Evolutionary conservation across 345 rosid genomes (phyloP).

Genomic region (Noccaea bulbosa): DNA sequence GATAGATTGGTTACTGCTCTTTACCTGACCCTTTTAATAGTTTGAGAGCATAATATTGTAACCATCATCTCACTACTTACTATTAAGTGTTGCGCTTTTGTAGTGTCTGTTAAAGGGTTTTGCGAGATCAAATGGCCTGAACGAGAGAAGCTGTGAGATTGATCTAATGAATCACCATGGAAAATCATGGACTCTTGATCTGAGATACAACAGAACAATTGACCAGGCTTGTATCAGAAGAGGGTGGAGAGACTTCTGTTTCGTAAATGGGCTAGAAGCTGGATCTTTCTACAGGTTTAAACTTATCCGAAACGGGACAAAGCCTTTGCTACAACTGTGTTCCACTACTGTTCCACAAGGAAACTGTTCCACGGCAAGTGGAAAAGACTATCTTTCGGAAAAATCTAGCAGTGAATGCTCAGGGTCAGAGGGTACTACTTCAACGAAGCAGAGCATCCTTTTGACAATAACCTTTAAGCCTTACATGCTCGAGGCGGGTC

Average conservation of each 20-base stretch:
- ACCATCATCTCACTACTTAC: no score
- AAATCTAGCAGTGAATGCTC: neutral
- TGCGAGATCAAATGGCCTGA: neutral
- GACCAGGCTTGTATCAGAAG: neutral
- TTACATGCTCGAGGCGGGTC: constrained; percentile 15
- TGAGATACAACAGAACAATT: constrained; percentile 7
- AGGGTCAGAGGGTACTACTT: neutral
- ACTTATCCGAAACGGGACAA: constrained; percentile 16
- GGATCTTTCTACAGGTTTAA: neutral
- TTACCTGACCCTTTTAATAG: neutral
- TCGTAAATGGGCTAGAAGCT: neutral
- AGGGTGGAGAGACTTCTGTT: constrained; percentile 28
- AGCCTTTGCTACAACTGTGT: constrained; percentile 24
- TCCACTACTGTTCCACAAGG: neutral
- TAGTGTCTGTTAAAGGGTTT: neutral
- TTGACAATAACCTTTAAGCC: neutral
- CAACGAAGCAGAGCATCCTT: neutral
- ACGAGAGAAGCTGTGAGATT: constrained; percentile 20
- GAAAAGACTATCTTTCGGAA: neutral
- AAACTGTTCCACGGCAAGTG: neutral
- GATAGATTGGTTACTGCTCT: constrained; percentile 18
- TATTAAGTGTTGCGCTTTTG: no score
- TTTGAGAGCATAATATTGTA: neutral
- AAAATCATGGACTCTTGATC: neutral
- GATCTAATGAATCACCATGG: constrained; percentile 13